Percentiles rank a stretch among this genome's conserved stretches.
These are phyloP conservation scores for Metschnikowia baotianmanensis DNA, from an alignment of 805 yeast genomes.

Conservation along the genomic window DNA sequence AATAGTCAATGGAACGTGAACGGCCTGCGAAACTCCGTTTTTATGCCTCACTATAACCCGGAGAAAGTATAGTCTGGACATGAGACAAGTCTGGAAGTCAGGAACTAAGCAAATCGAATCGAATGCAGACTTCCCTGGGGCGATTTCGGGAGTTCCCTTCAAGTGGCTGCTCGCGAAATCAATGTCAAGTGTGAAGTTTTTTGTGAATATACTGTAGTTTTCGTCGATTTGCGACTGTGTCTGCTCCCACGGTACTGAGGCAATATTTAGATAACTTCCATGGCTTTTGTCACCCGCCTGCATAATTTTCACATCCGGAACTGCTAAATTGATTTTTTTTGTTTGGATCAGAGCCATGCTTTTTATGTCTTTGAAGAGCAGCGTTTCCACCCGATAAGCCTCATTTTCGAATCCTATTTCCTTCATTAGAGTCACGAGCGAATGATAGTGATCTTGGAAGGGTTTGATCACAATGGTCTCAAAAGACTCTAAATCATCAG, in stretches of 20 bases:
- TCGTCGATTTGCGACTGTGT: conserved; percentile 10
- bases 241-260: conserved; percentile 31
- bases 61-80: conserved; percentile 36
- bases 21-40: conserved; percentile 29
- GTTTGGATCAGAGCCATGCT: conserved; percentile 33
- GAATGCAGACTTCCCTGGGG: conserved; percentile 18
- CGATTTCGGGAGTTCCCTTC: conserved; percentile 23
- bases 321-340: conserved; percentile 32
- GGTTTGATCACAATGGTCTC: conserved; percentile 33
- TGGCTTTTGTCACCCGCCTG: conserved; percentile 14
- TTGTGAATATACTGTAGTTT: conserved; percentile 24
- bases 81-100: conserved; percentile 36
- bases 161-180: conserved; percentile 29
- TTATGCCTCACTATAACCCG: conserved; percentile 29
- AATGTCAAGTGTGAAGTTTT: conserved; percentile 29
- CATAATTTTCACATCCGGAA: conserved; percentile 21
- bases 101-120: conserved; percentile 39
- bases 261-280: conserved; percentile 24
- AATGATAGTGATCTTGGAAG: conserved; percentile 27
- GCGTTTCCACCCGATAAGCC: conserved; percentile 32
- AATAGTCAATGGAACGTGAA: conserved; percentile 33
- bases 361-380: conserved; percentile 36
- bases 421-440: conserved; percentile 29
- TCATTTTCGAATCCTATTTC: conserved; percentile 33
- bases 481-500: conserved; percentile 26